Conservation (phyloP, 148 eudicot genomes). For the Amaranthus palmeri region DNA sequence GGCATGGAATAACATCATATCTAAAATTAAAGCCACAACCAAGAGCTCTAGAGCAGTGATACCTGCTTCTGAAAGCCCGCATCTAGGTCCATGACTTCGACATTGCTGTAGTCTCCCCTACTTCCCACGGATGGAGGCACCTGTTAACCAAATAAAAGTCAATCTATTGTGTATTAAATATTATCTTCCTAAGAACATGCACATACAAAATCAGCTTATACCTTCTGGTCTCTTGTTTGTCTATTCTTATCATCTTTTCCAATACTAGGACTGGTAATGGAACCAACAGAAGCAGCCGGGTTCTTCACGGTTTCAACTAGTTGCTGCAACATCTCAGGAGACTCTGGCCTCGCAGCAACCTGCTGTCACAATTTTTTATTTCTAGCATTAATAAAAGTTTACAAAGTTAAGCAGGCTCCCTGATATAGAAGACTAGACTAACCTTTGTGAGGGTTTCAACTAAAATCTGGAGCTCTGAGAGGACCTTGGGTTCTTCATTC, state of each 20-base stretch:
- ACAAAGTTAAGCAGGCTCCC: neutral
- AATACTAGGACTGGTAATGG: conserved; percentile 36
- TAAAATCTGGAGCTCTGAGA: conserved; percentile 78
- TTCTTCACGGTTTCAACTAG: conserved; percentile 83
- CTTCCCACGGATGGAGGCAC: conserved; percentile 42
- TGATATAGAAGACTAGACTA: conserved; percentile 8
- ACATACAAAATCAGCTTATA: conserved; percentile 6
- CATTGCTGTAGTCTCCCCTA: conserved; percentile 54
- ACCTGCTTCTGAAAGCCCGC: conserved; percentile 80
- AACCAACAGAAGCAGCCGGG: conserved; percentile 47
- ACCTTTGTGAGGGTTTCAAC: conserved; percentile 86
- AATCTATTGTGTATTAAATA: neutral
- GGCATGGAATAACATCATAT: too few relatives aligned
- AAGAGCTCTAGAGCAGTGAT: conserved; percentile 2
- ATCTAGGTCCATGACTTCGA: conserved; percentile 60
- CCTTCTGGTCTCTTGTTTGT: conserved; percentile 74
- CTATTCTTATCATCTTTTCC: conserved; percentile 59
- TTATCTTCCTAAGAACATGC: neutral
- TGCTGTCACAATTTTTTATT: conserved; percentile 21
- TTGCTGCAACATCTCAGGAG: conserved; percentile 85
- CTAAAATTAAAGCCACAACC: neutral
- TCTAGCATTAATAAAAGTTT: neutral
- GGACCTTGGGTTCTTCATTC: conserved; percentile 60
- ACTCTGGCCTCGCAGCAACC: conserved; percentile 92
- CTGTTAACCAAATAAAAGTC: conserved; percentile 33